These are phyloP conservation scores for Candida boleticola DNA, from an alignment of 805 yeast genomes.

Conservation along the genomic window DNA sequence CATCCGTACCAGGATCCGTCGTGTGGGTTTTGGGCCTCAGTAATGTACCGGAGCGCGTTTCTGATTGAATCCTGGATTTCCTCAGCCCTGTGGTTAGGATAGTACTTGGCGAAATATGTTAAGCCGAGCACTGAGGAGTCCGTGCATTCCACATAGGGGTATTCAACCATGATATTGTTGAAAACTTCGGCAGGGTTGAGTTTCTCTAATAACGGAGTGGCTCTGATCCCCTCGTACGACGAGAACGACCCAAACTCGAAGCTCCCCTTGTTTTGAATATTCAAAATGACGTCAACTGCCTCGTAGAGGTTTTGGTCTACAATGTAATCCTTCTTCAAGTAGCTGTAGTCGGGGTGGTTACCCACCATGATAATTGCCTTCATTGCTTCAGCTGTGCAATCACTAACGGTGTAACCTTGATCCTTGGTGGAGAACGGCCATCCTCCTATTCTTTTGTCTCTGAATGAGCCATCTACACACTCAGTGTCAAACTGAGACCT, in stretches of 20 bases:
- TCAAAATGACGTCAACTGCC: constrained; percentile 74
- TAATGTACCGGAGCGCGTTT: constrained; percentile 72
- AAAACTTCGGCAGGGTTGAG: constrained; percentile 97
- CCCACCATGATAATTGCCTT: constrained; percentile 93
- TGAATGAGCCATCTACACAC: constrained; percentile 70
- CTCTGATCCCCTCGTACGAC: constrained; percentile 83
- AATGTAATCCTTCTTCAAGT: constrained; percentile 47
- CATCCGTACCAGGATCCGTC: constrained; percentile 99
- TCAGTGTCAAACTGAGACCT: constrained; percentile 84
- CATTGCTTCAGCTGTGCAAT: constrained; percentile 93
- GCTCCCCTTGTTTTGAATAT: constrained; percentile 73
- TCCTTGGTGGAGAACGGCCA: constrained; percentile 96
- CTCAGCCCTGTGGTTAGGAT: constrained; percentile 57
- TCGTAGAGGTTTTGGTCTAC: constrained; percentile 52
- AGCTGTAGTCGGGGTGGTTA: constrained; percentile 51
- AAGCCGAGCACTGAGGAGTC: constrained; percentile 92
- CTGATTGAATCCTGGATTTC: constrained; percentile 71
- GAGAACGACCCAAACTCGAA: constrained; percentile 91
- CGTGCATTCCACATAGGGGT: constrained; percentile 97
- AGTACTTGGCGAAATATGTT: constrained; percentile 67
- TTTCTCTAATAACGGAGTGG: constrained; percentile 70
- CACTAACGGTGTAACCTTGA: constrained; percentile 96
- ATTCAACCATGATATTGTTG: constrained; percentile 97
- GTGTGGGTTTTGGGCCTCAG: constrained; percentile 51
- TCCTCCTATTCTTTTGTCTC: constrained; percentile 84